phyloP scores from a whole-genome alignment of 176 grass and related monocot species.

The Bromus sterilis region DNA sequence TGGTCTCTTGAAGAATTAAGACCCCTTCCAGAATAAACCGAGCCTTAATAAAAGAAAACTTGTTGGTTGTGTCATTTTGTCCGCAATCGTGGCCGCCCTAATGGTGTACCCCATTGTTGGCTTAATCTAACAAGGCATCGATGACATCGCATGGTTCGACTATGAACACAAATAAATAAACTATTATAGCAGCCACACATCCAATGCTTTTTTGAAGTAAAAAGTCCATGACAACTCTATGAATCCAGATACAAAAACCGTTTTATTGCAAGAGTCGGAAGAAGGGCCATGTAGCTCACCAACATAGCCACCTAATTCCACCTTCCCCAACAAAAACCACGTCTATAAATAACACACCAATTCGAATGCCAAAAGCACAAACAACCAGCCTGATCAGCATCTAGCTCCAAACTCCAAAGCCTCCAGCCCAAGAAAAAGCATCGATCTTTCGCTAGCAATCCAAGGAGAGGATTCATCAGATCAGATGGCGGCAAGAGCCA shows the following conservation, averaged over 20 bases:
- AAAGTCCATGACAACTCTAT: background rate
- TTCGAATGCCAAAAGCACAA: background rate
- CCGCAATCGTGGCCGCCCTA: too few relatives aligned
- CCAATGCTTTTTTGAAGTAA: background rate
- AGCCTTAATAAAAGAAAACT: too few relatives aligned
- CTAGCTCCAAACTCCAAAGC: background rate
- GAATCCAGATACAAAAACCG: background rate
- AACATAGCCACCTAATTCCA: slow-evolving; percentile 2
- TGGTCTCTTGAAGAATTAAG: too few relatives aligned
- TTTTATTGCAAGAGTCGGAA: background rate
- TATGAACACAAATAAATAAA: background rate
- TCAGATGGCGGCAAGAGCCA: too few relatives aligned
- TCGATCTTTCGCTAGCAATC: background rate
- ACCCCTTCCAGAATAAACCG: too few relatives aligned
- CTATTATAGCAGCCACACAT: background rate
- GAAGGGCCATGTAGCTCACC: slow-evolving; percentile 34
- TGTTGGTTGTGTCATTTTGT: too few relatives aligned
- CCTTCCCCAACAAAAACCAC: background rate
- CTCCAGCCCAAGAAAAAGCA: background rate
- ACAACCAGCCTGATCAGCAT: background rate
- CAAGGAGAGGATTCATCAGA: background rate
- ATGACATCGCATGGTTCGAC: background rate
- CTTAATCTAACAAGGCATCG: slow-evolving; percentile 16
- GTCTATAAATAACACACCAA: slow-evolving; percentile 10
- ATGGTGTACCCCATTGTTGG: too few relatives aligned